Evolutionary conservation across 345 rosid genomes (phyloP).

Genomic region (Stellera chamaejasme): DNA sequence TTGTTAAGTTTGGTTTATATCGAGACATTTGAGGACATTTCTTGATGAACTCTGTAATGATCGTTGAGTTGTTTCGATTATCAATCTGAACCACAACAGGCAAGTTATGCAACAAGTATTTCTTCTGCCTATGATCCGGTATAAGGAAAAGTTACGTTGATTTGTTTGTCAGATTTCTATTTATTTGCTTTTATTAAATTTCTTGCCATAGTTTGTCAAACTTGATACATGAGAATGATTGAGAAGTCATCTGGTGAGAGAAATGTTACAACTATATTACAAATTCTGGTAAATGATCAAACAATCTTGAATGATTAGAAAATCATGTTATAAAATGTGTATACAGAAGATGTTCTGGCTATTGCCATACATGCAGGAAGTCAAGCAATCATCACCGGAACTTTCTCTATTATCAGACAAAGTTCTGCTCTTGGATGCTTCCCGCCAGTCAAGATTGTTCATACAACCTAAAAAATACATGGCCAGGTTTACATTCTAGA

Average conservation of each 20-base stretch:
- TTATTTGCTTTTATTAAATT: constrained; percentile 5
- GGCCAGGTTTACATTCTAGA: constrained; percentile 97
- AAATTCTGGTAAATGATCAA: too few relatives aligned
- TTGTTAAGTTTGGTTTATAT: too few relatives aligned
- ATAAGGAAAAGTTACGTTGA: too few relatives aligned
- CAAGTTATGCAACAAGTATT: too few relatives aligned
- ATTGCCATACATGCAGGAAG: constrained; percentile 96
- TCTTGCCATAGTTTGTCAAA: constrained; percentile 6
- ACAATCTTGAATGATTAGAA: too few relatives aligned
- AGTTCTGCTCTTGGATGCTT: constrained; percentile 92
- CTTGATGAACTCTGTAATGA: too few relatives aligned
- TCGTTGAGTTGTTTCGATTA: too few relatives aligned
- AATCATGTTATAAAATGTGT: too few relatives aligned
- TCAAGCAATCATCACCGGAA: constrained; percentile 95
- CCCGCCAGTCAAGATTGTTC: constrained; percentile 83
- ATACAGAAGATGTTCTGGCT: constrained; percentile 36
- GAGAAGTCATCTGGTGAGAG: neutral
- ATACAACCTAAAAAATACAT: constrained; percentile 84
- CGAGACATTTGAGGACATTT: too few relatives aligned
- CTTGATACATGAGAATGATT: constrained; percentile 7
- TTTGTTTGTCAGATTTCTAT: neutral
- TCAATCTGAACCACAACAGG: too few relatives aligned
- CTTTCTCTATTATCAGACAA: constrained; percentile 94
- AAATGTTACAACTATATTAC: too few relatives aligned
- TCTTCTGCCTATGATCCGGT: too few relatives aligned